Evolutionary conservation across 2,329 filamentous ascomycete species (phyloP).

Genomic region (Claviceps sp.): DNA sequence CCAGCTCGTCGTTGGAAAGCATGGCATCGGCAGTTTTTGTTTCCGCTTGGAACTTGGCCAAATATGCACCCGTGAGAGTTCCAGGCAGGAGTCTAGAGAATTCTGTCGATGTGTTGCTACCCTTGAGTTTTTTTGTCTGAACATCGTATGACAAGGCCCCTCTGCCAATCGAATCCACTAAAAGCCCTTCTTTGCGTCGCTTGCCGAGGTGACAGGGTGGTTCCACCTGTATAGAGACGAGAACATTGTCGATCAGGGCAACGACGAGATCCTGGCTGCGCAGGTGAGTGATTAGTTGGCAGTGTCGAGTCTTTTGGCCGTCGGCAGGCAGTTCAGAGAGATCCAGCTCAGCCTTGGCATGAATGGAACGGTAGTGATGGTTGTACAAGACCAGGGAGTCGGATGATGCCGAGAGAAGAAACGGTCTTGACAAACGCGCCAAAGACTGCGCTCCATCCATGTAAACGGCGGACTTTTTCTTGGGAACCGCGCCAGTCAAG

Average conservation of each 20-base stretch:
- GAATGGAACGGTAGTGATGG: constrained; percentile 51
- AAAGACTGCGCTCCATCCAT: constrained; percentile 46
- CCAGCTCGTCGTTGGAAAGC: constrained; percentile 30
- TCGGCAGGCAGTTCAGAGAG: constrained; percentile 26
- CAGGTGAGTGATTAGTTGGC: constrained; percentile 46
- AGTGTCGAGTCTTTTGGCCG: constrained; percentile 21
- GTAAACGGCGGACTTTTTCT: constrained; percentile 39
- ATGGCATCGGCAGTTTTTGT: constrained; percentile 34
- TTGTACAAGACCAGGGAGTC: constrained; percentile 51
- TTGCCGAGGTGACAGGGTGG: constrained; percentile 41
- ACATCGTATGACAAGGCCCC: constrained; percentile 33
- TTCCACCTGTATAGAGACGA: constrained; percentile 59
- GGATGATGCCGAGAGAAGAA: constrained; percentile 47
- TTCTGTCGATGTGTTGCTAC: constrained; percentile 17
- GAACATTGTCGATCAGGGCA: constrained; percentile 46
- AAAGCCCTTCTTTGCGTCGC: constrained; percentile 45
- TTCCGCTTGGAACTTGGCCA: constrained; percentile 30
- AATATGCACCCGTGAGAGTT: constrained; percentile 36
- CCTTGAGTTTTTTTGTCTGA: constrained; percentile 19
- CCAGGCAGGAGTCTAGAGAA: constrained; percentile 31
- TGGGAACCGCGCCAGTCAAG: constrained; percentile 48
- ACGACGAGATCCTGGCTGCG: constrained; percentile 53
- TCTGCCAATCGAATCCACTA: constrained; percentile 63
- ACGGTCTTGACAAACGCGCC: constrained; percentile 51
- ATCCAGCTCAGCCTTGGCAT: constrained; percentile 34